Evolutionary conservation across 1,139 yeast genomes (phyloP).

Genomic region (Zygosaccharomyces pseudobailii): DNA sequence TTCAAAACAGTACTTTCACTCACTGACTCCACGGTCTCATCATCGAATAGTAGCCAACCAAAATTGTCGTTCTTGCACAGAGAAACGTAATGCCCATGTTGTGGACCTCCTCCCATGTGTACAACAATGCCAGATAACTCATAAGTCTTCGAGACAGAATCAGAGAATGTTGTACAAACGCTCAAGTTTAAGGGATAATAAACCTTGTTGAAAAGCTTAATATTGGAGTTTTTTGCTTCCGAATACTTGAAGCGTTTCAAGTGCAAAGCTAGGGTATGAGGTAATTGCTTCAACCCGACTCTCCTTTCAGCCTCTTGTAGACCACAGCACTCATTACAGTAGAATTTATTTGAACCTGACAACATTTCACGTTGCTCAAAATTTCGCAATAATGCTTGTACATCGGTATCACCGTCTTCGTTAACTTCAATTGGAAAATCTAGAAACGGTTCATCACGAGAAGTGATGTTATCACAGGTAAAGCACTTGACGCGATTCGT

Average conservation of each 20-base stretch:
- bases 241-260: constrained; percentile 88
- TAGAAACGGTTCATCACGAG: constrained; percentile 78
- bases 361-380: constrained; percentile 84
- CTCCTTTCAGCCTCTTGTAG: constrained; percentile 93
- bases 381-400: constrained; percentile 69
- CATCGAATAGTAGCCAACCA: constrained; percentile 92
- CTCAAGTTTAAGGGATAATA: constrained; percentile 72
- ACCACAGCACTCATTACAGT: constrained; percentile 86
- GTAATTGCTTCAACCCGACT: constrained; percentile 75
- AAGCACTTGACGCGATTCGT: constrained; percentile 88
- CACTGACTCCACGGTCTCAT: constrained; percentile 87
- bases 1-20: constrained; percentile 78
- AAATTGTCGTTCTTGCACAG: constrained; percentile 72
- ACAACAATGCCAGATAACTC: constrained; percentile 84
- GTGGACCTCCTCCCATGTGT: constrained; percentile 96
- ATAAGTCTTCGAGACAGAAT: constrained; percentile 48
- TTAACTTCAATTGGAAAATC: constrained; percentile 78
- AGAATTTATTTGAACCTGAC: constrained; percentile 83
- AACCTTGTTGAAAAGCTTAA: constrained; percentile 80
- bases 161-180: constrained; percentile 65
- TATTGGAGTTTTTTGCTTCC: constrained; percentile 75
- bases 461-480: constrained; percentile 81
- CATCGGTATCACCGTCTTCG: constrained; percentile 61
- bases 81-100: constrained; percentile 94
- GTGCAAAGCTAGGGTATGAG: constrained; percentile 75